Base-by-base conservation (phyloP, 225 moss, liverwort and hornwort species). In the Rhytidiadelphus loreus region DNA sequence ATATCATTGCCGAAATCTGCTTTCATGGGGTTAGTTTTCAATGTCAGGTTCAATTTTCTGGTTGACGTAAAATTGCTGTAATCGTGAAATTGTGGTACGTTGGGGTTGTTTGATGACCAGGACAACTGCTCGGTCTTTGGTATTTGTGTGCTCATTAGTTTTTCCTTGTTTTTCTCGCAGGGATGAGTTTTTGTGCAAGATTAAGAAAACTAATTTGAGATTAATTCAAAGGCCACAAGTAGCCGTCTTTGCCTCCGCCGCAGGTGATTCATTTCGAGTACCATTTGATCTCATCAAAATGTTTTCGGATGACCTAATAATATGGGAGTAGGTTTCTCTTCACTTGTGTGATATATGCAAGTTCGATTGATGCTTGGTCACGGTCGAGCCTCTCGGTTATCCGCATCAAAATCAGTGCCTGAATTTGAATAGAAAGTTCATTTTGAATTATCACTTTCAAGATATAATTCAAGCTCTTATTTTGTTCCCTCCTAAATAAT, bases 201-300 rank as follows among this genome's bases (percentile, higher is more conserved):
- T 76, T 33, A 82, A 84, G 88, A 64, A 82, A 37, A n/a, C 9
- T 23, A 63, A 56, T 84, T 58, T 87, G 69, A 90, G 91, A 83
- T 75, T 70, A 50, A 43, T 78, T 55, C 82, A 28, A 70, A 88
- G 88, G 88, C 75, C 90, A 43, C 89, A 85, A 76, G 68, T 87
- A 28, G 62, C 56, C 32, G 88, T 91, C 66, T 88, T 87, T 66
- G 91, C 93, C 59, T 94, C 91, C 80, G 82, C 92, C 58, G 87
- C 94, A 92, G 92, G 92, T 94, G 70, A 86, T 75, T 30, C 50
- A n/a, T 25, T 64, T 74, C 37, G 50, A 55, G 30, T 43, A 41
- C n/a, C 56, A 46, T 15, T 74, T 82, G 39, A 56, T 68, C 44
- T 43, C 35, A 55, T 77, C 58, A 61, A 82, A 72, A 76, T 85